Percentiles rank a stretch among this genome's conserved stretches.
Evolutionary conservation across 2,329 filamentous ascomycete species (phyloP).

Genomic region (Verticillium nonalfalfae): DNA sequence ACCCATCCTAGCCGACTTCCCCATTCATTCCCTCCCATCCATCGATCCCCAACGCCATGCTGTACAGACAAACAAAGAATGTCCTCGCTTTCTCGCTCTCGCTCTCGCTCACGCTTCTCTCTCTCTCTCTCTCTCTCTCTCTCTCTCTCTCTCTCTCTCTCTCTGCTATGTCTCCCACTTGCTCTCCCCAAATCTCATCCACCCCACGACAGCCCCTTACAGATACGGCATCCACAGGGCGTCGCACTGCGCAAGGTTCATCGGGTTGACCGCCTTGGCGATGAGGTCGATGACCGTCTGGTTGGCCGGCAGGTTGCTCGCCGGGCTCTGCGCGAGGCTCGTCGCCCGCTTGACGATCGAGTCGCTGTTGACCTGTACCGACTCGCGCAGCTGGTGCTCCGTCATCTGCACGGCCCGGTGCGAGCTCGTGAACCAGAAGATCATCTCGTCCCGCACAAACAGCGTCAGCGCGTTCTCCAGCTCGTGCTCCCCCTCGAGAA

Average conservation of each 20-base stretch:
- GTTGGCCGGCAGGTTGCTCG: constrained; percentile 82
- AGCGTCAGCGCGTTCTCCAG: constrained; percentile 92
- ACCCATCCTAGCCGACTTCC: background rate
- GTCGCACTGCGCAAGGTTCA: constrained; percentile 82
- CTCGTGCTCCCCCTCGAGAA: constrained; percentile 83
- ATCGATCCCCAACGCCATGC: background rate
- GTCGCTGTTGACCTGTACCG: constrained; percentile 81
- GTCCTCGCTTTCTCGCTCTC: background rate
- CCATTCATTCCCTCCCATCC: background rate
- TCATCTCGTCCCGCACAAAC: constrained; percentile 96
- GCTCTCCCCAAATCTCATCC: background rate
- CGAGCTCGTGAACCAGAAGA: constrained; percentile 84
- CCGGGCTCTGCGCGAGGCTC: constrained; percentile 71
- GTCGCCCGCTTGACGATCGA: constrained; percentile 87
- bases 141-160: background rate
- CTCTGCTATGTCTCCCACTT: too few species aligned
- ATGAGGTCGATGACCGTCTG: constrained; percentile 96
- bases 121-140: background rate
- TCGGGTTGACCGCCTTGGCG: constrained; percentile 86
- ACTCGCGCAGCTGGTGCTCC: constrained; percentile 67
- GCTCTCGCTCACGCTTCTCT: background rate
- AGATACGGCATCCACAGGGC: constrained; percentile 97
- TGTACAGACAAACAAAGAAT: background rate
- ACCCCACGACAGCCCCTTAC: constrained; percentile 31
- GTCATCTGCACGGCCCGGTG: constrained; percentile 53